Evolutionary conservation across 2,329 filamentous ascomycete species (phyloP).

Genomic region (Akanthomyces dipterigenus): DNA sequence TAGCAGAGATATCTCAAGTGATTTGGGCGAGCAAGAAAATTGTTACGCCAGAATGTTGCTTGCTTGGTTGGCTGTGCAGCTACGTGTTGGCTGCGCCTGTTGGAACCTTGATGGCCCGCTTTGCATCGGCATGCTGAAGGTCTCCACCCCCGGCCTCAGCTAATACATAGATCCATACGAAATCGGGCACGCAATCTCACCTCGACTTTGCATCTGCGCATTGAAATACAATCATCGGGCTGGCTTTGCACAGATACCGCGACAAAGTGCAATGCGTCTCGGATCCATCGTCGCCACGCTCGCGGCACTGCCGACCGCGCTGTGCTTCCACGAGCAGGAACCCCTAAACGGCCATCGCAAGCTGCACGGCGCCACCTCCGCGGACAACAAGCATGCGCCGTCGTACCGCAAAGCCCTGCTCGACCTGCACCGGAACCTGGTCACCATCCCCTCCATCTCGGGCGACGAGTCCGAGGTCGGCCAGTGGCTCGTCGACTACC

Average conservation of each 20-base stretch:
- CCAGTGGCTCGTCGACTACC: slow-evolving; percentile 59
- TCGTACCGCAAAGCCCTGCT: slow-evolving; percentile 49
- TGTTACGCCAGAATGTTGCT: too few species aligned
- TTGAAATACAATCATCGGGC: neutral
- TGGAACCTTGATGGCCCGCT: too few species aligned
- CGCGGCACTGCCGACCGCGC: neutral
- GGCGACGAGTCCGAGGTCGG: slow-evolving; percentile 64
- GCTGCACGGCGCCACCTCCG: neutral
- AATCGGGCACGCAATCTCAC: neutral
- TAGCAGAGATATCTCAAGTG: too few species aligned
- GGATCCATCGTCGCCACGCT: neutral
- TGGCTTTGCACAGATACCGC: neutral
- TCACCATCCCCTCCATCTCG: slow-evolving; percentile 65
- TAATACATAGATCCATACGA: too few species aligned
- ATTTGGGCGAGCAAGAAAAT: too few species aligned
- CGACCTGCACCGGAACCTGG: slow-evolving; percentile 66
- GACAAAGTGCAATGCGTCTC: neutral
- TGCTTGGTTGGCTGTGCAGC: too few species aligned
- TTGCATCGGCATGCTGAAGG: too few species aligned
- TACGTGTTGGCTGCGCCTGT: too few species aligned
- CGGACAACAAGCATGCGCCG: slow-evolving; percentile 20
- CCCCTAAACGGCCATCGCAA: neutral
- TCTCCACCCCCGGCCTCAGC: too few species aligned
- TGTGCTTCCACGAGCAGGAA: neutral
- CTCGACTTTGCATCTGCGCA: neutral